Conservation (phyloP, 2,329 filamentous ascomycete genomes). For the Pseudonectria foliicola region DNA sequence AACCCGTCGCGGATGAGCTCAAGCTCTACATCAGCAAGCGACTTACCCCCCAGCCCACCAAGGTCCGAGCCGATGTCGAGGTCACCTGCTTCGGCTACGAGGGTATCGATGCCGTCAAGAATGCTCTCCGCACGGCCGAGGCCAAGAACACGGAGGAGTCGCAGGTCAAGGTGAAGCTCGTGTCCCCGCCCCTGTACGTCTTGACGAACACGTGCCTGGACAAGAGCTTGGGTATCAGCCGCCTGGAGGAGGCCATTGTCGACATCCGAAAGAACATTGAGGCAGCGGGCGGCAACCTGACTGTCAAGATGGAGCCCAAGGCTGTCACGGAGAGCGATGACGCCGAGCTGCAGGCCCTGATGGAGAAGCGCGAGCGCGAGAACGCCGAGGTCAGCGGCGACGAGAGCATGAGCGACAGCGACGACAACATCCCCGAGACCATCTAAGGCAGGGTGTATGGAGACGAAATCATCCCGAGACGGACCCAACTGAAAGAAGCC, state of each 20-base stretch:
- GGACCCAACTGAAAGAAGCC: slow-evolving; percentile 3
- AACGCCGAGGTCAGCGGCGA: slow-evolving; percentile 97
- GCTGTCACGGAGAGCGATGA: slow-evolving; percentile 98
- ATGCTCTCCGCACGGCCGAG: slow-evolving; percentile 83
- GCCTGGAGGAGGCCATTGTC: slow-evolving; percentile 81
- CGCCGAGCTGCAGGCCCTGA: slow-evolving; percentile 90
- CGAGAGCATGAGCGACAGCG: slow-evolving; percentile 91
- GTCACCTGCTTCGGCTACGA: slow-evolving; percentile 95
- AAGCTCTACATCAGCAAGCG: slow-evolving; percentile 95
- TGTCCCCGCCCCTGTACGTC: slow-evolving; percentile 96
- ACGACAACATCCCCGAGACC: slow-evolving; percentile 60
- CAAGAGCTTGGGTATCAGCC: slow-evolving; percentile 77
- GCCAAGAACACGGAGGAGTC: slow-evolving; percentile 85
- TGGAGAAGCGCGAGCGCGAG: slow-evolving; percentile 98
- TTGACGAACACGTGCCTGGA: slow-evolving; percentile 93
- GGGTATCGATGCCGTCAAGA: slow-evolving; percentile 96
- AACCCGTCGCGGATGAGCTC: slow-evolving; percentile 80
- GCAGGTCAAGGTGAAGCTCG: slow-evolving; percentile 96
- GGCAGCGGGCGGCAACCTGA: slow-evolving; percentile 67
- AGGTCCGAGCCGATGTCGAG: slow-evolving; percentile 96
- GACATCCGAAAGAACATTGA: slow-evolving; percentile 79
- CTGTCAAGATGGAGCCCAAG: slow-evolving; percentile 98
- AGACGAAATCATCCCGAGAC: slow-evolving; percentile 9
- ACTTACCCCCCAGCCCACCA: slow-evolving; percentile 95
- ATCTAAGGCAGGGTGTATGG: slow-evolving; percentile 23